Conservation (phyloP, 2,329 filamentous ascomycete species). For the Berkeleyomyces rouxiae region DNA sequence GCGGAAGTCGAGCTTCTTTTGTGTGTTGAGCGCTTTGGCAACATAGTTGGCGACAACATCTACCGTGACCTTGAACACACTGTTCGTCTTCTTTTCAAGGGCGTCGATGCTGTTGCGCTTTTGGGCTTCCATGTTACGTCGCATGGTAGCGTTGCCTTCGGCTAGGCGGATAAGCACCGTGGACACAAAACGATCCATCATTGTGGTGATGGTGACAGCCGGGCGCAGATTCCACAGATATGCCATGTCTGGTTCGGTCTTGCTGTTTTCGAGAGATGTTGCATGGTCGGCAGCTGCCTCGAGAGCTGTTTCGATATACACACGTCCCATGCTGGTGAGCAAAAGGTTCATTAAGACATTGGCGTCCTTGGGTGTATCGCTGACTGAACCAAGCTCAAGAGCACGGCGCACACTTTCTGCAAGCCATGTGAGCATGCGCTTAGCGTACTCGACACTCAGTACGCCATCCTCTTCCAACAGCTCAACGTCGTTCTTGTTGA, state of each 20-base stretch:
- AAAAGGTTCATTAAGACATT: slow-evolving; percentile 69
- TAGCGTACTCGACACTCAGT: slow-evolving; percentile 72
- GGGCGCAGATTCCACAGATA: slow-evolving; percentile 67
- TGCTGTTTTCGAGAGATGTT: slow-evolving; percentile 57
- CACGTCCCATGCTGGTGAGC: slow-evolving; percentile 72
- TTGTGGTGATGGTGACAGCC: slow-evolving; percentile 74
- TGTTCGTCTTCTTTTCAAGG: slow-evolving; percentile 70
- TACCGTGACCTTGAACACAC: slow-evolving; percentile 38
- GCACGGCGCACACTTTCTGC: slow-evolving; percentile 86
- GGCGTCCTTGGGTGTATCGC: slow-evolving; percentile 88
- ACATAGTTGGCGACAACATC: slow-evolving; percentile 63
- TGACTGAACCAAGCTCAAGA: slow-evolving; percentile 72
- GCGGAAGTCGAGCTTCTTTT: slow-evolving; percentile 80
- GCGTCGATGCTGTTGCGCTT: slow-evolving; percentile 54
- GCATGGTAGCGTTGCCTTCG: slow-evolving; percentile 75
- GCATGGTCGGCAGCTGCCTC: slow-evolving; percentile 60
- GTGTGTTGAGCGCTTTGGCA: slow-evolving; percentile 50
- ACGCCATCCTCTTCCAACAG: slow-evolving; percentile 79
- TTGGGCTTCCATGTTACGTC: slow-evolving; percentile 75
- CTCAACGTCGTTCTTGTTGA: slow-evolving; percentile 69
- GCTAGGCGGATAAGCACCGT: slow-evolving; percentile 83
- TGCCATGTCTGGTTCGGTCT: slow-evolving; percentile 70
- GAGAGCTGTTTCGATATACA: slow-evolving; percentile 51
- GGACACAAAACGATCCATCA: slow-evolving; percentile 84
- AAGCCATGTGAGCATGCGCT: slow-evolving; percentile 94